Evolutionary conservation across 768 basidiomycete genomes (phyloP).

Genomic region (Psilocybe cyanescens): DNA sequence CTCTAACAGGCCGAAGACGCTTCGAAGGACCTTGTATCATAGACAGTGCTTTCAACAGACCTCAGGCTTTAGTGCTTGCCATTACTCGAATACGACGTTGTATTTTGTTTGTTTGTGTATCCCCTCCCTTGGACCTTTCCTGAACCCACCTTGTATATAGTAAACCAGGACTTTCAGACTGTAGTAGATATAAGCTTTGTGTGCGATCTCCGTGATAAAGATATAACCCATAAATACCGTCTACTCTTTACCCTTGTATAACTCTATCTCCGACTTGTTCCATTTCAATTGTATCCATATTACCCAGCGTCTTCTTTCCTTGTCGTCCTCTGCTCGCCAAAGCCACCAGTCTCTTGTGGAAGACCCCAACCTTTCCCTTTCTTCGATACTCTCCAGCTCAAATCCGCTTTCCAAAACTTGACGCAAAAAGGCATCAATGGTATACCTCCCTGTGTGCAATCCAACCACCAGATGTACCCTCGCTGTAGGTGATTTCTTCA

Average conservation of each 20-base stretch:
- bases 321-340: conserved; percentile 59
- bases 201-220: neutral
- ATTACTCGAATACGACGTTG: neutral
- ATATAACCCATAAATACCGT: conserved; percentile 6
- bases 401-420: conserved; percentile 44
- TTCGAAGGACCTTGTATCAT: conserved; percentile 4
- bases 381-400: conserved; percentile 45
- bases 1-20: neutral
- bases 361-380: conserved; percentile 49
- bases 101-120: neutral
- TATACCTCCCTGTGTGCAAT: conserved; percentile 77
- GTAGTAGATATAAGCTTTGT: neutral
- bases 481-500: conserved; percentile 45
- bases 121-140: neutral
- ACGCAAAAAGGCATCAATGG: conserved; percentile 63
- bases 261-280: conserved; percentile 27
- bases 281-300: conserved; percentile 67
- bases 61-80: neutral
- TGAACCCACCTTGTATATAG: conserved; percentile 6
- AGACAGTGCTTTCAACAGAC: neutral
- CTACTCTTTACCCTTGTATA: conserved; percentile 8
- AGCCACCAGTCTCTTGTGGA: conserved; percentile 55
- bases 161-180: conserved; percentile 7
- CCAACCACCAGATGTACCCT: conserved; percentile 73
- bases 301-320: conserved; percentile 72